Percentiles rank a stretch among this genome's conserved stretches.
Conservation (phyloP, 192 early-diverging fungal genomes). For the Gryganskiella cystojenkinii region DNA sequence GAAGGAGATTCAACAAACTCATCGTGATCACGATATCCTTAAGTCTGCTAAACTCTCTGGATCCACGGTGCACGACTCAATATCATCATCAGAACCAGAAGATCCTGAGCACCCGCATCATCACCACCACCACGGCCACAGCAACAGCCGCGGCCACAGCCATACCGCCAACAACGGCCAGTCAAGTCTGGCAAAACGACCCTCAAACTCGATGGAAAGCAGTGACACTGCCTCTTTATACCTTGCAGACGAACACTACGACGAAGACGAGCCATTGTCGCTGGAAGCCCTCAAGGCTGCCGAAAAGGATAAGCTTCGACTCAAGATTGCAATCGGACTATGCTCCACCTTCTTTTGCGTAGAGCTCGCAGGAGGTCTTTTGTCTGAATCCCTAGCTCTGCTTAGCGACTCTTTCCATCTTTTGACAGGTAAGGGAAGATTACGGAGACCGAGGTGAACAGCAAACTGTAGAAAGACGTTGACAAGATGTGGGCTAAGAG, state of each 20-base stretch:
- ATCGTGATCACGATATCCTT: constrained; percentile 8
- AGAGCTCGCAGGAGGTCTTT: constrained; percentile 71
- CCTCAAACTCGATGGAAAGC: neutral
- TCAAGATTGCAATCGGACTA: constrained; percentile 66
- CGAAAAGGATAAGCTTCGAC: constrained; percentile 50
- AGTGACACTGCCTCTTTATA: neutral
- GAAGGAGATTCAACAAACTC: neutral
- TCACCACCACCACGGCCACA: constrained; percentile 9
- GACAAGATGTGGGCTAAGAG: neutral
- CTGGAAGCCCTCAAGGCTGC: constrained; percentile 22
- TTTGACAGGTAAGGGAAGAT: constrained; percentile 61
- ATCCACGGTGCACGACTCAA: constrained; percentile 30
- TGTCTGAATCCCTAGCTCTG: constrained; percentile 77
- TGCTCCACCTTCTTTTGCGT: constrained; percentile 71
- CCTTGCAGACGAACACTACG: neutral
- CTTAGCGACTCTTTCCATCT: constrained; percentile 82
- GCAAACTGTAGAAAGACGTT: too few relatives aligned
- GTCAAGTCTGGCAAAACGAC: neutral
- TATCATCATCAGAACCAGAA: constrained; percentile 14
- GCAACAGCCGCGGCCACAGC: constrained; percentile 1
- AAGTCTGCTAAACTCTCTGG: constrained; percentile 31
- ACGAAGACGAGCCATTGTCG: constrained; percentile 20
- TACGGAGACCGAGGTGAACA: too few relatives aligned
- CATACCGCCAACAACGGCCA: neutral
- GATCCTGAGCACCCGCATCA: neutral